Percentiles rank a stretch among this genome's conserved stretches.
phyloP scores from a whole-genome alignment of 129 eudicot genomes.

The Centaurea solstitialis region DNA sequence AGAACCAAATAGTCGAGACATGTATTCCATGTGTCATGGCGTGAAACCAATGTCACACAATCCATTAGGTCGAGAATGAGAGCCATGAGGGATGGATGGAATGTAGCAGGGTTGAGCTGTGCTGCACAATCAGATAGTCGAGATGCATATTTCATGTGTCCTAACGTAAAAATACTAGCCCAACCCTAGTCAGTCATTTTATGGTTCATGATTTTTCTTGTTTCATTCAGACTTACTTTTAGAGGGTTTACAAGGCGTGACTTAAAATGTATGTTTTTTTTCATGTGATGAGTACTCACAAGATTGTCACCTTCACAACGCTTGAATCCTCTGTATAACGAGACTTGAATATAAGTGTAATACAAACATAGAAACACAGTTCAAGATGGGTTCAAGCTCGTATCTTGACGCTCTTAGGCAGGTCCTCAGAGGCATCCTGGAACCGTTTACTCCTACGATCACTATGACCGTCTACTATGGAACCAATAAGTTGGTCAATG shows the following conservation, averaged over 20 bases:
- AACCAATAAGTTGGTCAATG: background rate
- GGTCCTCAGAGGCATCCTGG: background rate
- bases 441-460: background rate
- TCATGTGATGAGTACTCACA: constrained; percentile 3
- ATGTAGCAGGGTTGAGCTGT: background rate
- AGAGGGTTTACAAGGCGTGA: background rate
- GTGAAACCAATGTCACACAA: background rate
- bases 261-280: background rate
- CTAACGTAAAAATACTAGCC: background rate
- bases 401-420: background rate
- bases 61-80: background rate
- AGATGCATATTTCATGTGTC: background rate
- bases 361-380: background rate
- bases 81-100: background rate
- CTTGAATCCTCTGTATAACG: background rate
- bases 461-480: background rate
- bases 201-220: background rate
- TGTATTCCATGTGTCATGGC: background rate
- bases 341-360: background rate
- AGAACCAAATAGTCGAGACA: background rate
- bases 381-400: background rate
- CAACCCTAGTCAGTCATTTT: background rate
- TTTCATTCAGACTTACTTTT: constrained; percentile 4
- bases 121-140: too few relatives aligned
- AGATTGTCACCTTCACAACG: background rate